Conservation (phyloP, 164 flowering plant genomes). For the Dillenia suffruticosa region DNA sequence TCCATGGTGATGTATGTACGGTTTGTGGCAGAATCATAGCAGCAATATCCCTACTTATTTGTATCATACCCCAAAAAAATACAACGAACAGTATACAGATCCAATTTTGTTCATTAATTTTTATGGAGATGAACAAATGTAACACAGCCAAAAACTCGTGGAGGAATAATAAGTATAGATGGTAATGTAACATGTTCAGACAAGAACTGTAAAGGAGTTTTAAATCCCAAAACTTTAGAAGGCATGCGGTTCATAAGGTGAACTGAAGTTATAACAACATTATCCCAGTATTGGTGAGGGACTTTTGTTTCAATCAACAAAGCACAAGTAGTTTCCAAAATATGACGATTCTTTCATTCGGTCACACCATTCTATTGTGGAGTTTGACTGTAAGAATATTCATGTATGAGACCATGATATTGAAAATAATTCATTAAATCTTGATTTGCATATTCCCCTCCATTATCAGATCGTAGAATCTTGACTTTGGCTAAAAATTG, state of each 20-base stretch:
- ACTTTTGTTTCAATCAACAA: not conserved
- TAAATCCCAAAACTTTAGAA: not conserved
- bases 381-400: not conserved
- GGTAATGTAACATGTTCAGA: not conserved
- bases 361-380: not conserved
- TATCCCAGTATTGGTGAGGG: not conserved
- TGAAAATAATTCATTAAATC: not conserved
- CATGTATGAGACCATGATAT: not conserved
- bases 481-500: not conserved
- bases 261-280: not conserved
- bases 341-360: not conserved
- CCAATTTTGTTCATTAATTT: not conserved
- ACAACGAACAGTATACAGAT: not conserved
- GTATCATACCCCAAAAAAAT: not conserved
- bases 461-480: not conserved
- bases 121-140: not conserved
- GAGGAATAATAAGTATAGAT: not conserved
- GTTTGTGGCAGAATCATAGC: not conserved
- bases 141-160: slow-evolving; percentile 1
- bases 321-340: not conserved
- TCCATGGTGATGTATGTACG: not conserved
- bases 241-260: not conserved
- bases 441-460: not conserved
- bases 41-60: not conserved
- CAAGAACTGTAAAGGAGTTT: not conserved